Conservation (phyloP, 1,284 basidiomycete genomes). For the Polyporus tsugae region DNA sequence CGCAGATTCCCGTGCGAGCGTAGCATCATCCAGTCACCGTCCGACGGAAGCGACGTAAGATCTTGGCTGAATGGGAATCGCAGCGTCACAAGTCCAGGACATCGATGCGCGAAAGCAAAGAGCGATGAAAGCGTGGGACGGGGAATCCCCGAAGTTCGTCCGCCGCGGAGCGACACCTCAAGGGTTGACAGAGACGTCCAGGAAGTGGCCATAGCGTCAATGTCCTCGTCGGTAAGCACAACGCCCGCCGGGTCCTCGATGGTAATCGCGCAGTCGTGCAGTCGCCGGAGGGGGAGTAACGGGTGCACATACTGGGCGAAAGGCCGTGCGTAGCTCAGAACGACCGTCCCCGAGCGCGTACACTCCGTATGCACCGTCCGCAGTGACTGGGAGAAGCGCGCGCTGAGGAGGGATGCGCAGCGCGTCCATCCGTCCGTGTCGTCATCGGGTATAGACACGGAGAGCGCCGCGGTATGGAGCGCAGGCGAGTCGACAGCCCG, state of each 20-base stretch:
- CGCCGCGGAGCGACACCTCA: conserved; percentile 13
- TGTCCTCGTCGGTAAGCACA: conserved; percentile 22
- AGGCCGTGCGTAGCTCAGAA: conserved; percentile 7
- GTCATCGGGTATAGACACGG: conserved; percentile 14
- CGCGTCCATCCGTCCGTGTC: conserved; percentile 24
- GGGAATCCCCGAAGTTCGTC: background rate
- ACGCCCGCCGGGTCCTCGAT: conserved; percentile 21
- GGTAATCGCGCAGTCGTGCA: conserved; percentile 16
- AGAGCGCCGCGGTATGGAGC: conserved; percentile 17
- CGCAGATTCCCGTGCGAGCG: background rate
- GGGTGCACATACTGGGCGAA: conserved; percentile 18
- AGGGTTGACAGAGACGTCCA: conserved; percentile 20
- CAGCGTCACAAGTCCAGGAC: conserved; percentile 17
- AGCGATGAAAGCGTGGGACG: conserved; percentile 22
- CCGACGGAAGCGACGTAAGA: background rate
- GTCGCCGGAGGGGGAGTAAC: conserved; percentile 16
- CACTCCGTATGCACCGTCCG: conserved; percentile 16
- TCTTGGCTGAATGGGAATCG: conserved; percentile 20
- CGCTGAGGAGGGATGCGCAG: conserved; percentile 14
- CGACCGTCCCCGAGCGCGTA: conserved; percentile 7
- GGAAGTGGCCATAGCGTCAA: conserved; percentile 23
- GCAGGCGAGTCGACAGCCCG: conserved; percentile 11
- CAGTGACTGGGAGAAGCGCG: conserved; percentile 23
- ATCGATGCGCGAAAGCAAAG: conserved; percentile 18
- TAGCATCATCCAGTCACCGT: background rate